Evolutionary conservation across 495 filamentous ascomycete genomes (phyloP).

Genomic region (Bombardia bombarda): DNA sequence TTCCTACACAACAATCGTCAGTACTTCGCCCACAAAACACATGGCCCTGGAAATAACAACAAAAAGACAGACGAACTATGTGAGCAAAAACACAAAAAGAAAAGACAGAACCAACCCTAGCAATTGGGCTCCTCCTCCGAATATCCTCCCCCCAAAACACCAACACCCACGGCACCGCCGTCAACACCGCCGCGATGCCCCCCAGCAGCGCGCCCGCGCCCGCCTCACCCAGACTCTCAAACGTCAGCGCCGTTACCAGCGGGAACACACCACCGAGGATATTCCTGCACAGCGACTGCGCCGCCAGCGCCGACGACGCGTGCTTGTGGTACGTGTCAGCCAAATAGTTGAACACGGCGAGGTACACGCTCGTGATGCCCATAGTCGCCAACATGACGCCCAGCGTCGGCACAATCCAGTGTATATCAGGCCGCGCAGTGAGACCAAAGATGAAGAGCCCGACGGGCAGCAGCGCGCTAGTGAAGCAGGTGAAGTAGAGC

Average conservation of each 20-base stretch:
- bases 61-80: too few relatives aligned
- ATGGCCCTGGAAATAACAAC: too few relatives aligned
- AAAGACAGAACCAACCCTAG: constrained; percentile 22
- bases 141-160: constrained; percentile 75
- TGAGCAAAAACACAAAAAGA: constrained; percentile 4
- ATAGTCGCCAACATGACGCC: constrained; percentile 69
- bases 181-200: constrained; percentile 61
- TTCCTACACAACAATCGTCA: constrained; percentile 11
- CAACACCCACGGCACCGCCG: constrained; percentile 78
- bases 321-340: constrained; percentile 86
- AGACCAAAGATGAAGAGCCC: constrained; percentile 73
- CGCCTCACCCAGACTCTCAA: constrained; percentile 59
- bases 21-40: too few relatives aligned
- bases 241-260: constrained; percentile 64
- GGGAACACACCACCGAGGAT: constrained; percentile 79
- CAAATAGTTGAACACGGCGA: constrained; percentile 89
- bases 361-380: constrained; percentile 82
- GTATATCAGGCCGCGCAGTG: constrained; percentile 55
- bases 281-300: constrained; percentile 80
- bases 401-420: constrained; percentile 71
- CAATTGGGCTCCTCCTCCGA: constrained; percentile 70
- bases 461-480: constrained; percentile 55
- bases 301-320: constrained; percentile 79
- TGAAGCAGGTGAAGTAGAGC: constrained; percentile 75
- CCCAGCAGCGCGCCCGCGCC: constrained; percentile 72